phyloP scores from a whole-genome alignment of 306 rosid species.

The Oemleria cerasiformis region DNA sequence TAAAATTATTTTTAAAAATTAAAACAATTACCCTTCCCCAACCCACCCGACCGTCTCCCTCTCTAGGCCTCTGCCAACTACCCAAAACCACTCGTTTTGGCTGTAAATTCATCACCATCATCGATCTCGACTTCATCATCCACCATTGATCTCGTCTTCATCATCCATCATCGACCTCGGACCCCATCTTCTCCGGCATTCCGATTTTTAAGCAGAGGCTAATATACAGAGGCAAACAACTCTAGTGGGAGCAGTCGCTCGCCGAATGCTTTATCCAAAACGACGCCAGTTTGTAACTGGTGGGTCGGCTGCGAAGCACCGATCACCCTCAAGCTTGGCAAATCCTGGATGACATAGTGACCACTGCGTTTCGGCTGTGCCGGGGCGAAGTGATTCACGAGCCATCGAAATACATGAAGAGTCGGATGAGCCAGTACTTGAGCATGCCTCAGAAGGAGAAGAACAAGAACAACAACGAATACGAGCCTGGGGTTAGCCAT shows the following conservation, averaged over 20 bases:
- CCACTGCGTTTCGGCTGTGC: constrained; percentile 42
- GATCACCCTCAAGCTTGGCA: constrained; percentile 46
- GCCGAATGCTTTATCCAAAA: constrained; percentile 56
- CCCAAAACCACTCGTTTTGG: too few species aligned
- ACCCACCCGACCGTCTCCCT: too few species aligned
- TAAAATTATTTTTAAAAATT: too few species aligned
- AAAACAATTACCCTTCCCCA: too few species aligned
- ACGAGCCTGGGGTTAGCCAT: constrained; percentile 32
- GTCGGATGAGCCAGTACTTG: constrained; percentile 32
- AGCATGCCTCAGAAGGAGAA: constrained; percentile 23
- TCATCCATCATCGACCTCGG: too few species aligned
- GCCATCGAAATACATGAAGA: constrained; percentile 33
- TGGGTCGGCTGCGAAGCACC: constrained; percentile 58
- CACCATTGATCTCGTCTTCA: too few species aligned
- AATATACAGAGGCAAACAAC: constrained; percentile 58
- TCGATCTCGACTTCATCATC: too few species aligned
- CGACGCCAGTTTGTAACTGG: constrained; percentile 56
- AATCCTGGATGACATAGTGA: constrained; percentile 38
- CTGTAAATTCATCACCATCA: too few species aligned
- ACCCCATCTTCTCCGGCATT: too few species aligned
- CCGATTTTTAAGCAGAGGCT: constrained; percentile 56
- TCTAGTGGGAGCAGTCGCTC: constrained; percentile 49
- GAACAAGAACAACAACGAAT: not conserved
- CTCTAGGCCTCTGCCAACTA: too few species aligned
- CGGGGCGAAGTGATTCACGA: constrained; percentile 37